A percentile compares a stretch with the other conserved stretches of the same genome.
phyloP scores from a whole-genome alignment of 75 land plant species.

The Cunninghamia lanceolata region DNA sequence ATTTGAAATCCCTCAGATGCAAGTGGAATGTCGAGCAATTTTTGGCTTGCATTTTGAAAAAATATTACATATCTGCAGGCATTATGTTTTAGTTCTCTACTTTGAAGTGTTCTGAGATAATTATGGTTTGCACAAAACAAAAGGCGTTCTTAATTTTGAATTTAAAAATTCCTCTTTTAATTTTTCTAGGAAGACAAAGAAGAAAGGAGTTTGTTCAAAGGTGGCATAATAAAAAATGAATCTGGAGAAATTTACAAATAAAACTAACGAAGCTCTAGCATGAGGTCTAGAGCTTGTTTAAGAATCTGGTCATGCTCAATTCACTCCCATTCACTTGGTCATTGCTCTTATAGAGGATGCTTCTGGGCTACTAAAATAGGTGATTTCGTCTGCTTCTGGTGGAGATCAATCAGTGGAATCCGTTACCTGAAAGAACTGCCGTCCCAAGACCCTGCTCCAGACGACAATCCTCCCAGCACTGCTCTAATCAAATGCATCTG shows the following conservation, averaged over 20 bases:
- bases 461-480: conserved; percentile 76
- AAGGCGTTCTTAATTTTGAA: neutral
- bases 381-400: conserved; percentile 49
- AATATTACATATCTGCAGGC: no score
- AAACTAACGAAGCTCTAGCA: no score
- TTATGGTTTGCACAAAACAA: neutral
- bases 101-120: neutral
- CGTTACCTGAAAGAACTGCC: conserved; percentile 72
- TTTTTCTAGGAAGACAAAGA: neutral
- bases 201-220: no score
- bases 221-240: conserved; percentile 42
- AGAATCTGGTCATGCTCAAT: no score
- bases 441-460: conserved; percentile 86
- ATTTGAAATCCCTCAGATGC: no score
- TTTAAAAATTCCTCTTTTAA: no score
- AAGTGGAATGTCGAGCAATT: no score
- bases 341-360: conserved; percentile 57
- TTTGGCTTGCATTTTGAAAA: no score
- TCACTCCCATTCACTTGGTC: conserved; percentile 89
- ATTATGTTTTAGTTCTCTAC: no score
- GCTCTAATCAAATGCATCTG: conserved; percentile 75
- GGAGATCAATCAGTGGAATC: conserved; percentile 53
- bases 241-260: conserved; percentile 91
- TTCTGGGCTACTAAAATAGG: no score
- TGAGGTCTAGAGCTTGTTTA: no score